phyloP scores from a whole-genome alignment of 1,139 yeast species.

The Barnettozyma hawaiiensis region DNA sequence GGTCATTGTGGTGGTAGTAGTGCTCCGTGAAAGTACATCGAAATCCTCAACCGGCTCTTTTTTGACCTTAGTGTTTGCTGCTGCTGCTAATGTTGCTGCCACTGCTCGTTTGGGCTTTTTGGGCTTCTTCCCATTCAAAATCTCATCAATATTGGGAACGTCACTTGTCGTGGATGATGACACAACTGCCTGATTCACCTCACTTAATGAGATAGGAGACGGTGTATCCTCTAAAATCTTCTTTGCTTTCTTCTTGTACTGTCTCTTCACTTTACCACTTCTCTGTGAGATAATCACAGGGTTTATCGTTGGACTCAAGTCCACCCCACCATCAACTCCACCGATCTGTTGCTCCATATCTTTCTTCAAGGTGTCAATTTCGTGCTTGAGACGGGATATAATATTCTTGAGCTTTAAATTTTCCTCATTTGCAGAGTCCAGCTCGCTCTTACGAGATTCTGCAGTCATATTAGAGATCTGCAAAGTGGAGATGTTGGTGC shows the following conservation, averaged over 20 bases:
- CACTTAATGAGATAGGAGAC: constrained; percentile 25
- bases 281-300: constrained; percentile 14
- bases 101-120: constrained; percentile 1
- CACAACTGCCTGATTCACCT: constrained; percentile 2
- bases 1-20: background rate
- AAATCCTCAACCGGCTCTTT: constrained; percentile 1
- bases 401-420: constrained; percentile 36
- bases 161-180: constrained; percentile 1
- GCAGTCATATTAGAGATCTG: constrained; percentile 8
- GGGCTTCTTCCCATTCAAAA: constrained; percentile 3
- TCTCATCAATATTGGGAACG: constrained; percentile 10
- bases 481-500: constrained; percentile 7
- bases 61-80: background rate
- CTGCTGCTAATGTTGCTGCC: no score
- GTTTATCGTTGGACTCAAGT: constrained; percentile 9
- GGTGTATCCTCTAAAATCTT: constrained; percentile 16
- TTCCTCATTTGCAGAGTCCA: constrained; percentile 35
- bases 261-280: constrained; percentile 15
- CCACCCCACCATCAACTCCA: constrained; percentile 3
- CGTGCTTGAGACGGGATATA: constrained; percentile 32
- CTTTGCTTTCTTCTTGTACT: constrained; percentile 8
- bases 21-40: background rate
- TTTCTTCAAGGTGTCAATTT: constrained; percentile 28
- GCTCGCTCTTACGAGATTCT: constrained; percentile 5
- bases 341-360: background rate